Conservation (phyloP, 2,329 filamentous ascomycete genomes). For the Dryadomyces quercus-mongolicae region DNA sequence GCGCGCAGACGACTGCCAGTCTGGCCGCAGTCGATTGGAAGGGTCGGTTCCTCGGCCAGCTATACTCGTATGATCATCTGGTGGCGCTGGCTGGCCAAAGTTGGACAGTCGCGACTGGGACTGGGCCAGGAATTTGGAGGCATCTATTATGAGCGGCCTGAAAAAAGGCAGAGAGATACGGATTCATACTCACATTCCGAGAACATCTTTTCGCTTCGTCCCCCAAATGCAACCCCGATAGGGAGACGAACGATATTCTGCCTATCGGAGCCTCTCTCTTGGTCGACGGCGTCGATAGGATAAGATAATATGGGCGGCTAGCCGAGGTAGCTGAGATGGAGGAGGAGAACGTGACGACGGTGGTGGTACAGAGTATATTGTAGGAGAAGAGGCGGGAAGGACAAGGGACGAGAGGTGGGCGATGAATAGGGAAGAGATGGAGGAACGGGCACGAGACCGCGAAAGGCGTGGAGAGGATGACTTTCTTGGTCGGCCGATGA, state of each 20-base stretch:
- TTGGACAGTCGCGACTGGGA: slow-evolving; percentile 81
- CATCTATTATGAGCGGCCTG: slow-evolving; percentile 47
- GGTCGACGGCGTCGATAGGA: not conserved
- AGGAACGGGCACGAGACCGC: slow-evolving; percentile 3
- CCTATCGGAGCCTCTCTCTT: not conserved
- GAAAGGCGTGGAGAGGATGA: not conserved
- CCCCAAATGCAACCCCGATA: slow-evolving; percentile 6
- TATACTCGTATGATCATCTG: slow-evolving; percentile 26
- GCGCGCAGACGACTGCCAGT: slow-evolving; percentile 21
- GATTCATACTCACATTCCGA: slow-evolving; percentile 73
- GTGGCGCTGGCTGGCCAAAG: slow-evolving; percentile 46
- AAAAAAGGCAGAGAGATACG: not conserved
- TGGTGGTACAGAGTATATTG: too few species aligned
- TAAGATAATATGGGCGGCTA: too few species aligned
- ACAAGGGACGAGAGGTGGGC: too few species aligned
- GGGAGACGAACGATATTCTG: slow-evolving; percentile 3
- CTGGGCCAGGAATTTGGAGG: slow-evolving; percentile 90
- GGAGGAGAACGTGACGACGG: not conserved
- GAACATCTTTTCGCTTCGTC: slow-evolving; percentile 48
- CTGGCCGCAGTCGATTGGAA: slow-evolving; percentile 20
- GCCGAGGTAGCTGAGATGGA: not conserved
- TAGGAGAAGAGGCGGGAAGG: not conserved
- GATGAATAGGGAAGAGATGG: not conserved
- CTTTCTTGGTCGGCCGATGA: not conserved
- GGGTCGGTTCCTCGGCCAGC: not conserved